Percentiles rank a stretch among this genome's conserved stretches.
Conservation (phyloP, 495 filamentous ascomycete genomes). For the Hypoxylon trugodes region DNA sequence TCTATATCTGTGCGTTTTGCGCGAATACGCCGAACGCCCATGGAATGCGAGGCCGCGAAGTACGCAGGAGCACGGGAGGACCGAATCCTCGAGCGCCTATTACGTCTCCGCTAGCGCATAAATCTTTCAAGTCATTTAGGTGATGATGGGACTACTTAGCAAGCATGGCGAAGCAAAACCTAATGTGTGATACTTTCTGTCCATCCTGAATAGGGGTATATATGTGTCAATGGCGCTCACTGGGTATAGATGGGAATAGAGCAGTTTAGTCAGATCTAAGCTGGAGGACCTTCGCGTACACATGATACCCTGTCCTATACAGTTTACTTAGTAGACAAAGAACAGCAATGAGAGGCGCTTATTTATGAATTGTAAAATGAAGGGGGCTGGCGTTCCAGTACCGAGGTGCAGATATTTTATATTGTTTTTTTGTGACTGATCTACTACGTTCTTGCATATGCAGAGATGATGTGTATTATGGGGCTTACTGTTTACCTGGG, state of each 20-base stretch:
- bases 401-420: constrained; percentile 8
- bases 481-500: background rate
- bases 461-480: background rate
- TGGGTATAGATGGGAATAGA: constrained; percentile 33
- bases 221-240: constrained; percentile 22
- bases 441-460: constrained; percentile 13
- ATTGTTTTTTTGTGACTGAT: constrained; percentile 28
- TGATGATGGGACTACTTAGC: constrained; percentile 35
- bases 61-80: constrained; percentile 48
- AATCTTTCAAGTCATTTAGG: constrained; percentile 66
- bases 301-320: constrained; percentile 36
- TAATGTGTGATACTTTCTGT: constrained; percentile 10
- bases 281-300: constrained; percentile 27
- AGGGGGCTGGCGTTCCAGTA: background rate
- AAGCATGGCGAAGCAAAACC: background rate
- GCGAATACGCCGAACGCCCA: constrained; percentile 71
- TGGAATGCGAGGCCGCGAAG: constrained; percentile 66
- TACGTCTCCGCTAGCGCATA: constrained; percentile 72
- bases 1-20: constrained; percentile 85
- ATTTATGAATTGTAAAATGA: constrained; percentile 20
- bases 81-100: constrained; percentile 45
- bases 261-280: constrained; percentile 11
- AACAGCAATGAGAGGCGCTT: constrained; percentile 32
- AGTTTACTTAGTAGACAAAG: constrained; percentile 23
- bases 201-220: constrained; percentile 22